Percentiles rank a stretch among this genome's conserved stretches.
These are phyloP conservation scores for Raffaelea ambrosiae DNA, from an alignment of 2,329 filamentous ascomycete species.

Conservation along the genomic window DNA sequence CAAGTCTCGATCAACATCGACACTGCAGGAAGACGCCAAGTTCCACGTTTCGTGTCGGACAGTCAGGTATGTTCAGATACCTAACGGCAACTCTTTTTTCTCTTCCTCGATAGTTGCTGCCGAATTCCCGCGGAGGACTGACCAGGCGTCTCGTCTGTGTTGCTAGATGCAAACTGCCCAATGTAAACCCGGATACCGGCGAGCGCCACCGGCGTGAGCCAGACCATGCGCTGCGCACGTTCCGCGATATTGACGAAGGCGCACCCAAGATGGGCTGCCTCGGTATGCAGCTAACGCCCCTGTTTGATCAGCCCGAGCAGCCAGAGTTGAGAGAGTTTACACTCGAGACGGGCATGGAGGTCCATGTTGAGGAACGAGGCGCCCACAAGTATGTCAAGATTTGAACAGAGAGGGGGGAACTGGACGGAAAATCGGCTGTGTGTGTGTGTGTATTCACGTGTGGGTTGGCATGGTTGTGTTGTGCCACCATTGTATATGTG, in stretches of 20 bases:
- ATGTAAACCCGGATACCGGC: conserved; percentile 57
- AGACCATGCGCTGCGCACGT: conserved; percentile 47
- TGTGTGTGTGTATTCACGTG: too few species aligned
- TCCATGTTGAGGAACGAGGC: conserved; percentile 39
- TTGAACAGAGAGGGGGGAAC: too few species aligned
- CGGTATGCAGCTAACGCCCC: conserved; percentile 58
- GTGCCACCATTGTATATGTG: too few species aligned
- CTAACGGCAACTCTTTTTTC: too few species aligned
- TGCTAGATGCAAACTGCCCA: conserved; percentile 58
- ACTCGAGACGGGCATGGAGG: conserved; percentile 47
- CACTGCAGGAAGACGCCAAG: conserved; percentile 26
- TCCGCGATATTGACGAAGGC: conserved; percentile 52
- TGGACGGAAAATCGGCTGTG: too few species aligned
- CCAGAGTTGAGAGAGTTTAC: conserved; percentile 29
- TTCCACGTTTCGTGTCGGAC: conserved; percentile 57
- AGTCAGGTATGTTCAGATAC: conserved; percentile 37
- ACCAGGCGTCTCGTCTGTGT: too few species aligned
- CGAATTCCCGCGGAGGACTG: too few species aligned
- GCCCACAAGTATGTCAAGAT: conserved; percentile 27
- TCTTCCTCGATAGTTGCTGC: too few species aligned
- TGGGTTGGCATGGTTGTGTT: too few species aligned
- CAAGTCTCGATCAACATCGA: conserved; percentile 35
- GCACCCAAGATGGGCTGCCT: conserved; percentile 48
- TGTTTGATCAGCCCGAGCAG: conserved; percentile 26
- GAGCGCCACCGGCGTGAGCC: conserved; percentile 46